Base-by-base conservation (phyloP, 768 basidiomycete species). In the Obba rivulosa region DNA sequence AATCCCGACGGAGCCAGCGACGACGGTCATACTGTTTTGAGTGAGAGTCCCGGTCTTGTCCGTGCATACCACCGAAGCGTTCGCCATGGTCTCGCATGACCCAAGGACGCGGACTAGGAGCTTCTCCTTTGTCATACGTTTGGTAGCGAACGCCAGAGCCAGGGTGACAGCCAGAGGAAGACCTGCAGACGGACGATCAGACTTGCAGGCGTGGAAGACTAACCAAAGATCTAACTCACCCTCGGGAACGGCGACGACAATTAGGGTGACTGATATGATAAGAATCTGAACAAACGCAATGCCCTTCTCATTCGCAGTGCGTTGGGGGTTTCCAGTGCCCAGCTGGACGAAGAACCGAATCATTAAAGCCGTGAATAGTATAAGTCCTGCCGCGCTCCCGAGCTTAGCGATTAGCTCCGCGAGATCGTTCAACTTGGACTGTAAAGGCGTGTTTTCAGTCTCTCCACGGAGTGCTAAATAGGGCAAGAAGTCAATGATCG, bases 11-110 rank as follows among this genome's bases (percentile, higher is more conserved):
- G 92, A 93, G 34, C 94, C 94, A 18, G 95, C 94, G 43, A 99
- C 96, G 54, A 98, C 90, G 9, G 86, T 82, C 96, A 99, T 99
- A 56, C 71, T 71, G 69, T 98, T 98, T 62, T 91, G 86, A 0
- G 96, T 99, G 20, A 99, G 83, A 8, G 95, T 97, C 34, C 95
- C 95, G 2, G 93, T 95, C 71, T 95, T 94, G 75, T 94, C 92
- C 13, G 92, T 94, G 68, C 92, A 93, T 3, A 97, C 80, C 50
- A 97, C 93, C 18, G 88, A 94, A 4, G 95, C 90, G 58, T 97
- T 97, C 18, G 90, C 95, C 95, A 98, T 98, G 0, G 92, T 98
- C 70, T 99, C 96, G 67, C 95, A 98, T 11, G 93, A 93, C 7
- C 90, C 90, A 28, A 99, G 80, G 4, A 97, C 90, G 46, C 95